These are phyloP conservation scores for Venturia pyrina DNA, from an alignment of 2,329 filamentous ascomycete species.

Conservation along the genomic window DNA sequence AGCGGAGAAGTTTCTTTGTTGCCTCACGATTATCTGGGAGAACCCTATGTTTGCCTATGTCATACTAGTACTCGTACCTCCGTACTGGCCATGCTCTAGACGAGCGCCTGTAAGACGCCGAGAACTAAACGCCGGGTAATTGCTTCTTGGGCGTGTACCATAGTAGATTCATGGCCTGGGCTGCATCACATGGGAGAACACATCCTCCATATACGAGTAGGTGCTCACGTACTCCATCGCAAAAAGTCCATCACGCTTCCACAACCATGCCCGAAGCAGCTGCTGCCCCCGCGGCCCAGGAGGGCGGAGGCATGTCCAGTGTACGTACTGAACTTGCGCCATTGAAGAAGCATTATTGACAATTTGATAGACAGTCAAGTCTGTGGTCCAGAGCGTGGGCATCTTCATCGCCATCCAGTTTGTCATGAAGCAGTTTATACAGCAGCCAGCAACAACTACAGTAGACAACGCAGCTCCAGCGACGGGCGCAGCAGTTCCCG, in stretches of 20 bases:
- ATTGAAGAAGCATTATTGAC: neutral
- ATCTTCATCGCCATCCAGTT: constrained; percentile 52
- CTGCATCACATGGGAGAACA: neutral
- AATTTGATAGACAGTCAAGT: constrained; percentile 11
- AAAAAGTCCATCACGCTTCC: neutral
- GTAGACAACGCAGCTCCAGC: constrained; percentile 9
- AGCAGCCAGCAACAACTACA: constrained; percentile 11
- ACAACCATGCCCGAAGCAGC: neutral
- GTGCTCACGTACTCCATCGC: no score
- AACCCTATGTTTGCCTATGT: neutral
- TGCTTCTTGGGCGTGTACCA: neutral
- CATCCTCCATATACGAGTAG: no score
- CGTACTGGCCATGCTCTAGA: neutral
- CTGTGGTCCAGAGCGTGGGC: constrained; percentile 44
- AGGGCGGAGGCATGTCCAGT: neutral
- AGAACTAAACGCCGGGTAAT: neutral
- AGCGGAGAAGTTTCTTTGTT: neutral
- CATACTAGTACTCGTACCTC: no score
- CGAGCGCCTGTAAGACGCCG: neutral
- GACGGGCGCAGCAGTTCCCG: constrained; percentile 17
- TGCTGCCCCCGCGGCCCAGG: neutral
- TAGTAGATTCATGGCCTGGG: no score
- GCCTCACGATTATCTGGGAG: neutral
- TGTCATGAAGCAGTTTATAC: constrained; percentile 41
- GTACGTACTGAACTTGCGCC: neutral